A percentile compares a stretch with the other conserved stretches of the same genome.
These are phyloP conservation scores for Diaporthe australafricana DNA, from an alignment of 2,329 filamentous ascomycete species.

Conservation along the genomic window DNA sequence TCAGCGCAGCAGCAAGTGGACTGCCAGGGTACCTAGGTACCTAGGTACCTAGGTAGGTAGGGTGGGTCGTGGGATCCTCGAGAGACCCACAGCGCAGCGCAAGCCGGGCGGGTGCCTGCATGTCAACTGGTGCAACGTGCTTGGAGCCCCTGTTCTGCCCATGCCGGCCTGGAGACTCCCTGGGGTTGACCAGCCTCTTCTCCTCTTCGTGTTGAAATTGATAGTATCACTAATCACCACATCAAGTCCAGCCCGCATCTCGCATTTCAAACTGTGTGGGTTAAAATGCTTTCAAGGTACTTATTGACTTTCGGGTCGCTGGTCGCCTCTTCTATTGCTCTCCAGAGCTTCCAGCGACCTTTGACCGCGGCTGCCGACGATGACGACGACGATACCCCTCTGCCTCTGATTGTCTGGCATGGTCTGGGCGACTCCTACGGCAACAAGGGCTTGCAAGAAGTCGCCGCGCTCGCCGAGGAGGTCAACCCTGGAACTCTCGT, in stretches of 20 bases:
- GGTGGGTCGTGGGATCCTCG: background rate
- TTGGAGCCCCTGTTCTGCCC: slow-evolving; percentile 1
- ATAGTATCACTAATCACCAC: background rate
- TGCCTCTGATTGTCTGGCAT: slow-evolving; percentile 96
- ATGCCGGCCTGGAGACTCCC: background rate
- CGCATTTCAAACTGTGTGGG: background rate
- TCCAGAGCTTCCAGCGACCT: slow-evolving; percentile 41
- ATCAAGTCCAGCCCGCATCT: background rate
- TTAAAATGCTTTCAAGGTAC: slow-evolving; percentile 40
- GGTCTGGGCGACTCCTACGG: slow-evolving; percentile 81
- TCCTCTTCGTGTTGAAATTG: background rate
- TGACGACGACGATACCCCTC: slow-evolving; percentile 70
- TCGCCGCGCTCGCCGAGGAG: slow-evolving; percentile 78
- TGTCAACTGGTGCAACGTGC: background rate
- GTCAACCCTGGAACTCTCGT: slow-evolving; percentile 86
- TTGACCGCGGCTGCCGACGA: slow-evolving; percentile 40
- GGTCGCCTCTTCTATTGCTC: slow-evolving; percentile 48
- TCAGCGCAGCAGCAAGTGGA: background rate
- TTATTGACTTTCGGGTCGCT: slow-evolving; percentile 47
- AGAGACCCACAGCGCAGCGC: background rate
- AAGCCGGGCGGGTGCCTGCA: slow-evolving; percentile 7
- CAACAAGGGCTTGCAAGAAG: slow-evolving; percentile 77
- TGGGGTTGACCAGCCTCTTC: background rate
- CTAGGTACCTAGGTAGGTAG: too few relatives aligned
- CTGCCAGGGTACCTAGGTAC: too few relatives aligned